These are phyloP conservation scores for Pachyrhizus erosus DNA, from an alignment of 306 rosid species.

Conservation along the genomic window DNA sequence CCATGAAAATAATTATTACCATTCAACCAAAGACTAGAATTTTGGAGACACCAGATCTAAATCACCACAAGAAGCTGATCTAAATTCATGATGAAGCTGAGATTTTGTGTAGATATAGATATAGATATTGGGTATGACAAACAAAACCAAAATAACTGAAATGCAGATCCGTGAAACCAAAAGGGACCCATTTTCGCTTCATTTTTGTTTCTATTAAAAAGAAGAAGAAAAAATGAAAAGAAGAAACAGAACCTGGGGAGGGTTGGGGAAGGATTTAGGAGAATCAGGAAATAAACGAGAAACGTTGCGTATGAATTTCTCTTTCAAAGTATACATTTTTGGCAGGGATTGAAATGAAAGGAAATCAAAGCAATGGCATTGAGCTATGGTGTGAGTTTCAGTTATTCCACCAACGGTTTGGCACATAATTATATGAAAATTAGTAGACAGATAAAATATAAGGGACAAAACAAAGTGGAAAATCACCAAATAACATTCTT, in stretches of 20 bases:
- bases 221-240: neutral
- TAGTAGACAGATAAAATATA: neutral
- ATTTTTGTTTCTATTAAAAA: neutral
- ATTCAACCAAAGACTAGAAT: slow-evolving; percentile 12
- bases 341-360: neutral
- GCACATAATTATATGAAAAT: neutral
- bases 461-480: neutral
- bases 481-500: neutral
- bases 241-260: slow-evolving; percentile 48
- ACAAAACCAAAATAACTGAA: neutral
- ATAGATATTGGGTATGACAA: neutral
- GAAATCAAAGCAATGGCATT: neutral
- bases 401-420: neutral
- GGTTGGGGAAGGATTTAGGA: slow-evolving; percentile 16
- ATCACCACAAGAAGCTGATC: slow-evolving; percentile 18
- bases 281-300: slow-evolving; percentile 58
- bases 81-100: slow-evolving; percentile 38
- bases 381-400: neutral
- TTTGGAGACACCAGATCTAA: slow-evolving; percentile 48
- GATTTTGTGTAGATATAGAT: neutral
- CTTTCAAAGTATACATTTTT: slow-evolving; percentile 55
- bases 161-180: slow-evolving; percentile 17
- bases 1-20: neutral
- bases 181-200: neutral
- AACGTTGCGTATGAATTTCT: slow-evolving; percentile 56